phyloP scores from a whole-genome alignment of 306 rosid species.

The Castanea mollissima region DNA sequence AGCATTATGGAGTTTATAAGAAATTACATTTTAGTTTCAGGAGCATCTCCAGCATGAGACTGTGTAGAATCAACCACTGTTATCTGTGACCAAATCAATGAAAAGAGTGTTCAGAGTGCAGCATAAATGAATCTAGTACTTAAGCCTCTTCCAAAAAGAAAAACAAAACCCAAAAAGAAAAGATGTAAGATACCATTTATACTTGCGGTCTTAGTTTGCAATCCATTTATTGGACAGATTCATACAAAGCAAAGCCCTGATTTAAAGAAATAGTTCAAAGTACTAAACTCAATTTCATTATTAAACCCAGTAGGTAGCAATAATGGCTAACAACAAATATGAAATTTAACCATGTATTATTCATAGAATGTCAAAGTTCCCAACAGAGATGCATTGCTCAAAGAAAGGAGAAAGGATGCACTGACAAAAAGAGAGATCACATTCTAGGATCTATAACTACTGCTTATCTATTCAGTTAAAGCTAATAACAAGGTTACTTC shows the following conservation, averaged over 20 bases:
- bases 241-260: not conserved
- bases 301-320: not conserved
- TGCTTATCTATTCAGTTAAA: not conserved
- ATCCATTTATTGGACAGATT: not conserved
- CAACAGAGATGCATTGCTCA: not conserved
- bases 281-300: not conserved
- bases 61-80: slow-evolving; percentile 21
- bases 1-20: slow-evolving; percentile 17
- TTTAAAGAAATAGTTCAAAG: not conserved
- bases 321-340: not conserved
- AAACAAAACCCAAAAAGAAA: not conserved
- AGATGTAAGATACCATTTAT: not conserved
- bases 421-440: not conserved
- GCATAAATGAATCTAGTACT: not conserved
- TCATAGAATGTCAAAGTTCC: not conserved
- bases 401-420: not conserved
- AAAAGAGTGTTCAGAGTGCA: not conserved
- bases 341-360: not conserved
- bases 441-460: not conserved
- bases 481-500: no score
- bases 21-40: slow-evolving; percentile 44
- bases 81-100: slow-evolving; percentile 37
- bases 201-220: not conserved
- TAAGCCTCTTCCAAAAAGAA: not conserved
- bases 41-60: slow-evolving; percentile 33